Conservation (phyloP, 805 yeast species). For the Starmerella scarabaei region DNA sequence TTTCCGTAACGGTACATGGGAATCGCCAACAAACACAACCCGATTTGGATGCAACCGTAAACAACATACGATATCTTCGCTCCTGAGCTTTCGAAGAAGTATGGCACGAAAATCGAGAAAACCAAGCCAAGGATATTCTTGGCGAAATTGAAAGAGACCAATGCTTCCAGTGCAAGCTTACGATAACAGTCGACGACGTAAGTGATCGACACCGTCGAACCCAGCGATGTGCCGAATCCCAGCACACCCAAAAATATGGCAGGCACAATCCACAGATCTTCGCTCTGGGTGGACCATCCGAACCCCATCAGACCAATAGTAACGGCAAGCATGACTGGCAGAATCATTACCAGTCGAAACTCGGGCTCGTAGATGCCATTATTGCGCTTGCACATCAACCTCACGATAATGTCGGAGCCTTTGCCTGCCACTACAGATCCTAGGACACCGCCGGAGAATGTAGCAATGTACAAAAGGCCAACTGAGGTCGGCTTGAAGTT, state of each 20-base stretch:
- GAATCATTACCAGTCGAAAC: slow-evolving; percentile 41
- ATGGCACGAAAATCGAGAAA: slow-evolving; percentile 44
- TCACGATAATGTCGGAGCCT: slow-evolving; percentile 37
- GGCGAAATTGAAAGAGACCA: slow-evolving; percentile 42
- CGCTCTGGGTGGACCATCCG: slow-evolving; percentile 42
- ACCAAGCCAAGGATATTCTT: slow-evolving; percentile 45
- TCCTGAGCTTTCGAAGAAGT: slow-evolving; percentile 33
- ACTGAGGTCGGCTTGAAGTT: slow-evolving; percentile 35
- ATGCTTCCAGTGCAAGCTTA: slow-evolving; percentile 44
- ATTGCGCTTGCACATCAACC: slow-evolving; percentile 35
- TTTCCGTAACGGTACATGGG: slow-evolving; percentile 47
- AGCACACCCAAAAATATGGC: slow-evolving; percentile 43
- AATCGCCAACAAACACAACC: slow-evolving; percentile 37
- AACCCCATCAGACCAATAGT: slow-evolving; percentile 47
- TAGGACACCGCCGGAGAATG: slow-evolving; percentile 44
- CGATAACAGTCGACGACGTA: slow-evolving; percentile 46
- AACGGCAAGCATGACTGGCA: slow-evolving; percentile 36
- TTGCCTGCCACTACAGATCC: slow-evolving; percentile 46
- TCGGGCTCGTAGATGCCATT: slow-evolving; percentile 52
- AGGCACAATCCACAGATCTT: slow-evolving; percentile 45
- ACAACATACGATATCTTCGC: slow-evolving; percentile 37
- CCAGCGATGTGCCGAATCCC: slow-evolving; percentile 48
- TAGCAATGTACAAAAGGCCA: slow-evolving; percentile 43
- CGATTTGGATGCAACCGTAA: slow-evolving; percentile 41
- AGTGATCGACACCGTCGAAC: slow-evolving; percentile 50